A percentile compares a stretch with the other conserved stretches of the same genome.
phyloP scores from a whole-genome alignment of 2,329 filamentous ascomycete genomes.

The Alternaria tenuissima region DNA sequence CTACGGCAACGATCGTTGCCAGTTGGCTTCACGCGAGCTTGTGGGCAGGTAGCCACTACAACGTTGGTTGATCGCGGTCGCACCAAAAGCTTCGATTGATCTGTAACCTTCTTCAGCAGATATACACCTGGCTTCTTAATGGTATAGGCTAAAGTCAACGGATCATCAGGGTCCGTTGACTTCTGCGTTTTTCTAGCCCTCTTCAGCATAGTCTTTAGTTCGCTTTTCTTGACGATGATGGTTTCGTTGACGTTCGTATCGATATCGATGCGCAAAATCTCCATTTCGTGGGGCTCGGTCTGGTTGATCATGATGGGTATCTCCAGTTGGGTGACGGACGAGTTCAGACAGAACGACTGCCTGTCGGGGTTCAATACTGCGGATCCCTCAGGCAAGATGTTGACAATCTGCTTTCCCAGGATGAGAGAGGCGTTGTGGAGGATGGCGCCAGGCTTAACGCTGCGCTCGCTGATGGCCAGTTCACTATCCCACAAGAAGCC shows the following conservation, averaged over 20 bases:
- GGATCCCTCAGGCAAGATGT: constrained; percentile 95
- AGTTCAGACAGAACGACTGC: constrained; percentile 81
- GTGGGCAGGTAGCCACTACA: constrained; percentile 85
- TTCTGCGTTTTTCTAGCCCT: constrained; percentile 68
- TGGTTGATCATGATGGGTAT: constrained; percentile 94
- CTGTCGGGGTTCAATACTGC: constrained; percentile 86
- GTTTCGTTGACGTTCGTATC: constrained; percentile 82
- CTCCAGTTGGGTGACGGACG: constrained; percentile 65
- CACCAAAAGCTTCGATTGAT: constrained; percentile 93
- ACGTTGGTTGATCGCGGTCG: constrained; percentile 78
- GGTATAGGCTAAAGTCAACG: constrained; percentile 74
- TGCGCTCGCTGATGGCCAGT: constrained; percentile 89
- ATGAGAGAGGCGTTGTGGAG: constrained; percentile 93
- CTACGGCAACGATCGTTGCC: constrained; percentile 78
- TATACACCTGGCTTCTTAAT: constrained; percentile 91
- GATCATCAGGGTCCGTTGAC: constrained; percentile 59
- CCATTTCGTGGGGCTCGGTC: constrained; percentile 85
- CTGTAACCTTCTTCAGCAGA: constrained; percentile 81
- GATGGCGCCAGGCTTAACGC: constrained; percentile 86
- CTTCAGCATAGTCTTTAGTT: constrained; percentile 78
- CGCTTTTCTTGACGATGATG: constrained; percentile 75
- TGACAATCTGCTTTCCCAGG: constrained; percentile 94
- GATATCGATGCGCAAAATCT: constrained; percentile 86
- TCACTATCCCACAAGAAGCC: constrained; percentile 93
- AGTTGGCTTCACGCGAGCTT: constrained; percentile 73